Evolutionary conservation across 352 stramenopile genomes (phyloP).

Genomic region (Phytophthora crassamura): DNA sequence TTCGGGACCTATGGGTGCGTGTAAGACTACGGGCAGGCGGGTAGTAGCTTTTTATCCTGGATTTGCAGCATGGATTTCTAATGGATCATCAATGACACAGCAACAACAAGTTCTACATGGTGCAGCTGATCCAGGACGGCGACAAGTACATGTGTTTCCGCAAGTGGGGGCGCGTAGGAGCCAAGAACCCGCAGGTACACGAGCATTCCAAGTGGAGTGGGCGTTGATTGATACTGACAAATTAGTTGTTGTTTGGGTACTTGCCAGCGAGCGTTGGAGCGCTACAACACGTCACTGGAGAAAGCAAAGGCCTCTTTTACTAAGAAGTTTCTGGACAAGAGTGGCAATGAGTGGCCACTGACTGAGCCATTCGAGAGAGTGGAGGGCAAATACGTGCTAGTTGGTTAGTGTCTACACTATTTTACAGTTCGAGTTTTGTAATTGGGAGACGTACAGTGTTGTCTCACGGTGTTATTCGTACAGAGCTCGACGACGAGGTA

Average conservation of each 20-base stretch:
- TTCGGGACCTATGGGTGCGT: conserved; percentile 54
- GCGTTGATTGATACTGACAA: conserved; percentile 4
- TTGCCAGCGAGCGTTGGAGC: conserved; percentile 40
- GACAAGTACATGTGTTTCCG: conserved; percentile 59
- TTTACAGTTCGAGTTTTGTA: background rate
- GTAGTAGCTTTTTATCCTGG: too few species aligned
- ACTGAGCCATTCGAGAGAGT: conserved; percentile 50
- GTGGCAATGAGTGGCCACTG: conserved; percentile 70
- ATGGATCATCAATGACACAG: conserved; percentile 24
- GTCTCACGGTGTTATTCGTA: background rate
- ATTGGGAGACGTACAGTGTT: background rate
- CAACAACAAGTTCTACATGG: conserved; percentile 86
- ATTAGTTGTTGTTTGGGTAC: background rate
- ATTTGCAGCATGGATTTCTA: too few species aligned
- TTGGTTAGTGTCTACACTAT: conserved; percentile 42
- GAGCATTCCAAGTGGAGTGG: background rate
- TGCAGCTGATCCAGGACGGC: conserved; percentile 66
- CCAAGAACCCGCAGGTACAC: conserved; percentile 63
- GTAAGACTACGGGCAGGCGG: too few species aligned
- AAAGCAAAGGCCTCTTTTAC: conserved; percentile 61
- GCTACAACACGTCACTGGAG: conserved; percentile 50
- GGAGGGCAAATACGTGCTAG: conserved; percentile 67
- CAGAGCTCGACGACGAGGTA: conserved; percentile 47
- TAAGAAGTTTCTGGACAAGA: conserved; percentile 73
- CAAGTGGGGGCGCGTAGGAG: conserved; percentile 75